These are phyloP conservation scores for Elasticomyces elasticus DNA, from an alignment of 495 filamentous ascomycete genomes.

Conservation along the genomic window DNA sequence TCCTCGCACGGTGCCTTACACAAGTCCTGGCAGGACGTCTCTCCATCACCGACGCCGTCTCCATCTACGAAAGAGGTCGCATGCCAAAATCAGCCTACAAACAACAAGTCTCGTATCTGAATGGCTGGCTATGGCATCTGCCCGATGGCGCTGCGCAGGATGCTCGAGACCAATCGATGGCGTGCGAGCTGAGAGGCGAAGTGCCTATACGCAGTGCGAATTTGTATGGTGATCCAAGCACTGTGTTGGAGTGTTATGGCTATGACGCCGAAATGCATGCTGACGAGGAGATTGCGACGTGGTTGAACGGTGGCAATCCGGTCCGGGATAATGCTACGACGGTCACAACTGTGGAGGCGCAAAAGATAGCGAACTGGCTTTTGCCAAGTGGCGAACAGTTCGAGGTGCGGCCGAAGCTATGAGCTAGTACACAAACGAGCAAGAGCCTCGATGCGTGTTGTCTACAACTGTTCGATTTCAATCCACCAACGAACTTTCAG, in stretches of 20 bases:
- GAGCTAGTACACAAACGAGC: too few relatives aligned
- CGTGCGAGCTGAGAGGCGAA: constrained; percentile 30
- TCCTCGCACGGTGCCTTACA: constrained; percentile 16
- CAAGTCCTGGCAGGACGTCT: constrained; percentile 6
- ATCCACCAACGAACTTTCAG: too few relatives aligned
- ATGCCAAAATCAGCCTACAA: constrained; percentile 25
- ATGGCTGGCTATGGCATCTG: constrained; percentile 21
- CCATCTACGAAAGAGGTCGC: constrained; percentile 19
- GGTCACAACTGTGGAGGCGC: constrained; percentile 16
- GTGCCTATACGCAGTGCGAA: constrained; percentile 24
- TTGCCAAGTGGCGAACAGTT: constrained; percentile 18
- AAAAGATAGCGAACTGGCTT: constrained; percentile 30
- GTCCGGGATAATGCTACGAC: constrained; percentile 17
- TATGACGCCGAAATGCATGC: constrained; percentile 28
- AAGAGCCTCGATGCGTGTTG: neutral
- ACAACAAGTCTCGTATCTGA: constrained; percentile 25
- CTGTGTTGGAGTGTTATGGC: constrained; percentile 25
- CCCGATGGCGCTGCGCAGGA: constrained; percentile 18
- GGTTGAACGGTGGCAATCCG: constrained; percentile 10
- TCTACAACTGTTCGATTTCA: too few relatives aligned
- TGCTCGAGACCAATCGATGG: constrained; percentile 18
- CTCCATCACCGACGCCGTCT: constrained; percentile 11
- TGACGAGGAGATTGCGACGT: constrained; percentile 19
- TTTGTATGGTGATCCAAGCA: constrained; percentile 24
- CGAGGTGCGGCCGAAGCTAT: constrained; percentile 11